A percentile compares a stretch with the other conserved stretches of the same genome.
phyloP scores from a whole-genome alignment of 148 eudicot species.

The Fagopyrum homotropicum region DNA sequence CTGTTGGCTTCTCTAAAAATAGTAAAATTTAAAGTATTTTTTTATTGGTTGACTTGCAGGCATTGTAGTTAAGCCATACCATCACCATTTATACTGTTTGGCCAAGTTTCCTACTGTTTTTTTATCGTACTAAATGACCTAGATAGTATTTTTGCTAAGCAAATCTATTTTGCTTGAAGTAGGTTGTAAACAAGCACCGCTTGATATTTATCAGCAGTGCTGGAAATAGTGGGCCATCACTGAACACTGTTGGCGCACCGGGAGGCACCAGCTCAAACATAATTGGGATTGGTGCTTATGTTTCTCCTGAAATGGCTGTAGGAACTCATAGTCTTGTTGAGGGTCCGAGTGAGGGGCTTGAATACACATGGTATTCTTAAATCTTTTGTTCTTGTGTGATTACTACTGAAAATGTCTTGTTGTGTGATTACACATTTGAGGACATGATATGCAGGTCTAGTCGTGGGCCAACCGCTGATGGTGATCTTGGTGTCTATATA shows the following conservation, averaged over 20 bases:
- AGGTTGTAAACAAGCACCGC: conserved; percentile 88
- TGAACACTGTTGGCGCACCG: conserved; percentile 95
- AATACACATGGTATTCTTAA: conserved; percentile 79
- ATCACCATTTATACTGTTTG: background rate
- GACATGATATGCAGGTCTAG: conserved; percentile 73
- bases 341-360: conserved; percentile 85
- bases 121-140: background rate
- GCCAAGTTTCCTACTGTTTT: background rate
- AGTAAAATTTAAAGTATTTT: background rate
- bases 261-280: conserved; percentile 98
- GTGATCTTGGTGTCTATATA: conserved; percentile 85
- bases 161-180: conserved; percentile 15
- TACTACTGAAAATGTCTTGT: background rate
- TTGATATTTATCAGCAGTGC: conserved; percentile 87
- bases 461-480: conserved; percentile 96
- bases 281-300: conserved; percentile 97
- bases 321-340: conserved; percentile 87
- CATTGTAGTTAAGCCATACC: background rate
- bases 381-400: background rate
- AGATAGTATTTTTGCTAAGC: background rate
- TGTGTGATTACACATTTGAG: background rate
- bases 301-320: conserved; percentile 98
- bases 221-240: conserved; percentile 94
- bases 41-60: background rate
- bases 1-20: too few relatives aligned